Evolutionary conservation across 2,329 filamentous ascomycete genomes (phyloP), one percentile per base, ranked within the genome.

Genomic region (Trichoderma brevicompactum): DNA sequence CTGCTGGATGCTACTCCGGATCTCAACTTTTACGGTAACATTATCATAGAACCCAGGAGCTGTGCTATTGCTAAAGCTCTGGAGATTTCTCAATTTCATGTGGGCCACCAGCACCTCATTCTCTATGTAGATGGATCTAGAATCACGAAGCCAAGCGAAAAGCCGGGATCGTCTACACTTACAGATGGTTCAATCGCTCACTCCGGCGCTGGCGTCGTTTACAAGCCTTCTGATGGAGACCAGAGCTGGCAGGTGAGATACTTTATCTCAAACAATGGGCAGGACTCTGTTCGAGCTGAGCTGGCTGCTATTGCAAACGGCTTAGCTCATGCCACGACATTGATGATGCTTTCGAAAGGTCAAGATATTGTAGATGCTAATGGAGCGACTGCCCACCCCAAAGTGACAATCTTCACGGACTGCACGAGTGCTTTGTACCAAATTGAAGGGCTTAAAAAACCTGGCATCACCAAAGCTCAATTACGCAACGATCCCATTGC

Each of bases 61-160:
- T 3, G 8, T 2, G 52, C 60, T 41, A 10, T 32, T 17, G 5
- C 9, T 7, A 48, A 7, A 7, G 50, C 60, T n/a, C 1, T 0
- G 0, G 2, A 46, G 15, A 19, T 38, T 13, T 28, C 52, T 1
- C 7, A 15, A 1, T 19, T n/a, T 1, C 13, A 32, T 9, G 6
- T 15, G 5, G 32, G 36, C 19, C 8, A 12, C 1, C 43, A 28
- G 8, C 50, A 55, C 5, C 9, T 10, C 0, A 2, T 19, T 1
- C 15, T 49, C 32, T 64, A 17, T 19, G 32, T 43, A 40, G 60
- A 64, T 7, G 50, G 40, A 3, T 64, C 60, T n/a, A 15, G 1
- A 5, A 6, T 41, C 34, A 5, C 1, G 7, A 32, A 17, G 1
- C 15, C 36, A 6, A 43, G 12, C 1, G 2, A 1, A 1, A 40